Percentiles rank a stretch among this genome's conserved stretches.
phyloP scores from a whole-genome alignment of 768 basidiomycete species.

The Rubroboletus satanas region DNA sequence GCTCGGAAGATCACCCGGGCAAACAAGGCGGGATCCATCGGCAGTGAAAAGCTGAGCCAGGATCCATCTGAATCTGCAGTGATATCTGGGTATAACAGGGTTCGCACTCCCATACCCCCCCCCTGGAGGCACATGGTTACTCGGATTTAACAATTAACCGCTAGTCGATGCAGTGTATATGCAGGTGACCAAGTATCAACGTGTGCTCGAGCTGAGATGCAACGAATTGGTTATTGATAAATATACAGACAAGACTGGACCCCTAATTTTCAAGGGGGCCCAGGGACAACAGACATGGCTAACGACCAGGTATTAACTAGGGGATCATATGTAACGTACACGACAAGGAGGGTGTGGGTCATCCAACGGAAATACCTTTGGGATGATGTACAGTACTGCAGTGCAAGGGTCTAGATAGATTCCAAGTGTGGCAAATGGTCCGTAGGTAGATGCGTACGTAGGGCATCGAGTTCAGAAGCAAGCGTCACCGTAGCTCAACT shows the following conservation, averaged over 20 bases:
- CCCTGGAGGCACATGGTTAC: background rate
- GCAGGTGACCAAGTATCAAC: background rate
- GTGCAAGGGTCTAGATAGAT: constrained; percentile 3
- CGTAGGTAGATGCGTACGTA: background rate
- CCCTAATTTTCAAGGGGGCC: background rate
- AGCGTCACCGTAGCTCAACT: background rate
- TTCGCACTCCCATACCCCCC: background rate
- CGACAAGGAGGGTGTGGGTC: background rate
- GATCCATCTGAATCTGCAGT: no score
- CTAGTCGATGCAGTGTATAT: no score
- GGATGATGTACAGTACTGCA: constrained; percentile 8
- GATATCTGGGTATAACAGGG: background rate
- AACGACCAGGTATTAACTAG: constrained; percentile 5
- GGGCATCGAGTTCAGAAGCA: background rate
- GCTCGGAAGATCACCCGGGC: no score
- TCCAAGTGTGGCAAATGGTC: constrained; percentile 10
- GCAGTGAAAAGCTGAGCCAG: no score
- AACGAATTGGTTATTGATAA: background rate
- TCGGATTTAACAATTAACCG: background rate
- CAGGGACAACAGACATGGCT: background rate
- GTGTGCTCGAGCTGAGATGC: background rate
- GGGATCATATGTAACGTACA: constrained; percentile 11
- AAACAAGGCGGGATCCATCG: no score
- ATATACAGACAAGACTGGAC: background rate
- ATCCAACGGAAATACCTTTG: background rate